A percentile compares a stretch with the other conserved stretches of the same genome.
phyloP scores from a whole-genome alignment of 2,329 filamentous ascomycete genomes.

The Zasmidium citrigriseum region DNA sequence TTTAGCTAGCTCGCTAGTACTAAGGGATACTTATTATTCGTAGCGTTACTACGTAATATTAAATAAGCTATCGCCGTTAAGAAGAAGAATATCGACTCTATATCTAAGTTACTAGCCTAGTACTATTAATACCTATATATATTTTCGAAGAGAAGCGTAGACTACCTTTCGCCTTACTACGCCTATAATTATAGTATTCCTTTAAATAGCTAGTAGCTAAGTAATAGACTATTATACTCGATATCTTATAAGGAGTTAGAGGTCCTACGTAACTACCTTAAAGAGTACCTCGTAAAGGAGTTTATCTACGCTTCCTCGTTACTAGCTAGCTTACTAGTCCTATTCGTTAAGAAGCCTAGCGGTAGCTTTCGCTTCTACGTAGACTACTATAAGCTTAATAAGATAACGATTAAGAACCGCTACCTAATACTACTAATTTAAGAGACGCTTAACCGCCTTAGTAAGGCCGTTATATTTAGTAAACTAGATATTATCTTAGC shows the following conservation, averaged over 20 bases:
- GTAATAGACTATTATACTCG: conserved; percentile 3
- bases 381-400: not conserved
- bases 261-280: not conserved
- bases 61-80: not conserved
- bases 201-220: not conserved
- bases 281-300: not conserved
- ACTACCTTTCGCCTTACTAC: not conserved
- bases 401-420: conserved; percentile 10
- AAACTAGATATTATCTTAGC: conserved; percentile 19
- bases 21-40: not conserved
- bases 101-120: not conserved
- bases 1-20: not conserved
- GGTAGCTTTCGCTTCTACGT: no score
- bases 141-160: not conserved
- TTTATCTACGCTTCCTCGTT: not conserved
- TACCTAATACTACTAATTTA: conserved; percentile 30
- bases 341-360: not conserved
- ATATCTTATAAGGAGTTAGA: not conserved
- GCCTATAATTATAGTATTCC: conserved; percentile 8
- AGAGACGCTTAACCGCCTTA: conserved; percentile 22
- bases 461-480: conserved; percentile 15
- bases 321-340: not conserved
- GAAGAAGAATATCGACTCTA: not conserved
- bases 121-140: not conserved
- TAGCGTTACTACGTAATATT: not conserved